Evolutionary conservation across 495 filamentous ascomycete species (phyloP), one percentile per base, ranked within the genome.

Genomic region (Penicillium cinerascens): DNA sequence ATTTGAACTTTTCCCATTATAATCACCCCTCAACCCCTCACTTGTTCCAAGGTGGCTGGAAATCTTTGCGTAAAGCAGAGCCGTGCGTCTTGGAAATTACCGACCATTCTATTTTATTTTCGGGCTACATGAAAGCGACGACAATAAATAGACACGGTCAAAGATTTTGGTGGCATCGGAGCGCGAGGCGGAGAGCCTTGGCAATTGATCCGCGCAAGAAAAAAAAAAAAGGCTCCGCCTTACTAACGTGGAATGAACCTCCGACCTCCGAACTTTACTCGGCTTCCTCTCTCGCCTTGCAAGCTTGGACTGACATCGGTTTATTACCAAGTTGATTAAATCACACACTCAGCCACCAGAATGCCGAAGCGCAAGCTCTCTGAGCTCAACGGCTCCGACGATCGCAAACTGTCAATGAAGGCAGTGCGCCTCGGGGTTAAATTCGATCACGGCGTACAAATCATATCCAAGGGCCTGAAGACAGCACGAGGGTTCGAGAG

Each of bases 401-500:
- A 53, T 39, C 60, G 63, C 51, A 66, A 67, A 38, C 58, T 66
- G 20, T 61, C 59, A 7, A 59, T 77, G 22, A 71, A 70, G 54
- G 61, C 61, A 11, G 56, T 61, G 22, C 69, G 73, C 11, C 55
- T 87, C 21, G 72, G 75, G 17, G 71, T 79, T 42, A 79, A 82
- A 37, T 74, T 91, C 54, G 65, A 76, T 10, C 73, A 82, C 47
- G 79, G 79, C 54, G 78, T 81, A 27, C 80, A 79, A 47, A 65
- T 81, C 18, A 75, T 96, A 8, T 76, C 78, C 41, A 78, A 82
- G 18, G 87, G 82, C 0, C 74, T 96, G 35, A 95, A 93, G 67
- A 74, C 81, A 1, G 88, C 87, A 22, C 91, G 90, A 51, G 89
- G 88, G 15, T 92, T 92, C 66, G 92, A 96, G 72, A 78, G 90